Evolutionary conservation across 192 early-diverging fungal genomes (phyloP).

Genomic region (Chytriomyces hyalinus): DNA sequence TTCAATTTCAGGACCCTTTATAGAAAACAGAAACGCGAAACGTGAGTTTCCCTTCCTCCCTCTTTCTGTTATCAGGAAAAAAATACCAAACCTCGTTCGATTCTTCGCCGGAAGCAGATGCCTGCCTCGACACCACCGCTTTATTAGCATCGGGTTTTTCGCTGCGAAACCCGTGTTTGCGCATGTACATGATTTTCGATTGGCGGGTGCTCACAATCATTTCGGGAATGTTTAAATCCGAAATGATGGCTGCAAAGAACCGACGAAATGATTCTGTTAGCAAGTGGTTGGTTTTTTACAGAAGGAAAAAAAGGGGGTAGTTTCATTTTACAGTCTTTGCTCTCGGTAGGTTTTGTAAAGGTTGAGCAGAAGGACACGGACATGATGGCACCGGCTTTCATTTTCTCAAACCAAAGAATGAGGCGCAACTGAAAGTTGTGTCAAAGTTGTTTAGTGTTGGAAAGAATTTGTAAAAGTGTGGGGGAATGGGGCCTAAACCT

Average conservation of each 20-base stretch:
- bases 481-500: slow-evolving; percentile 37
- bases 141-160: neutral
- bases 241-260: slow-evolving; percentile 29
- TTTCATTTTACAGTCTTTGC: slow-evolving; percentile 22
- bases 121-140: no score
- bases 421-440: slow-evolving; percentile 58
- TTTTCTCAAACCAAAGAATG: slow-evolving; percentile 56
- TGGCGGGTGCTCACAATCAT: slow-evolving; percentile 49
- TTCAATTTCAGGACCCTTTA: slow-evolving; percentile 28
- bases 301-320: neutral
- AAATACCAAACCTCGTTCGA: neutral
- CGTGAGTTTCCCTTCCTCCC: neutral
- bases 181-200: slow-evolving; percentile 40
- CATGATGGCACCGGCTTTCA: slow-evolving; percentile 50
- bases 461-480: neutral
- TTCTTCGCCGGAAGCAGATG: no score
- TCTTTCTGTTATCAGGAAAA: neutral
- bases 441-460: neutral
- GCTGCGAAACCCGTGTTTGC: slow-evolving; percentile 1
- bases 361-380: slow-evolving; percentile 45
- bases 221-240: slow-evolving; percentile 48
- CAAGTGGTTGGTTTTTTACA: neutral
- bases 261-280: neutral
- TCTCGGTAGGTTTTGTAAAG: slow-evolving; percentile 7
- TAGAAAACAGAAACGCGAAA: neutral